Evolutionary conservation across 495 filamentous ascomycete genomes (phyloP).

Genomic region (Letharia lupina): DNA sequence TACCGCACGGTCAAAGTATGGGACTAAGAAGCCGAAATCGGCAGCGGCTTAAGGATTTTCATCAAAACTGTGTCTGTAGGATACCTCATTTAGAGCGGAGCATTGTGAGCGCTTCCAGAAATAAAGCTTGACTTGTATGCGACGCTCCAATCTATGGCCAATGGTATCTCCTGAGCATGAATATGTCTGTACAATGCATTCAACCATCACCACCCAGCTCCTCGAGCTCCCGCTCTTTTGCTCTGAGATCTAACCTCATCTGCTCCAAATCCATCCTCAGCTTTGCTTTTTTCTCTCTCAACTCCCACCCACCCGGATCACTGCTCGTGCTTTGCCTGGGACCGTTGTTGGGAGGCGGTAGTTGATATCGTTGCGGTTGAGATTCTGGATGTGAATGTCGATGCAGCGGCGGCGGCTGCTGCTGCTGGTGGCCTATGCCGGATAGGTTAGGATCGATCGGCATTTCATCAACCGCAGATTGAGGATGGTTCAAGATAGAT

Average conservation of each 20-base stretch:
- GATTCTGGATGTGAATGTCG: conserved; percentile 29
- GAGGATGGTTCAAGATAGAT: conserved; percentile 64
- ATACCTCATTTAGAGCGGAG: background rate
- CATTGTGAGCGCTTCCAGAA: background rate
- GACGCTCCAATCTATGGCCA: conserved; percentile 5
- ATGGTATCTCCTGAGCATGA: conserved; percentile 5
- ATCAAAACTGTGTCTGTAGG: background rate
- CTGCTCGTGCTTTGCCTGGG: conserved; percentile 37
- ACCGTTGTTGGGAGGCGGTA: conserved; percentile 26
- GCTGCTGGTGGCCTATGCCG: conserved; percentile 30
- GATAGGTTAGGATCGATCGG: conserved; percentile 43
- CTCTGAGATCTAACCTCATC: conserved; percentile 65
- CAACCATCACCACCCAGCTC: conserved; percentile 40
- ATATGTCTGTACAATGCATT: background rate
- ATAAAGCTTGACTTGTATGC: background rate
- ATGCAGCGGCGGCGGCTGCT: conserved; percentile 30
- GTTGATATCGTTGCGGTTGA: conserved; percentile 27
- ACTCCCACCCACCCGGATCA: conserved; percentile 35
- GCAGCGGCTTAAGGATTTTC: background rate
- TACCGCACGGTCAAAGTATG: conserved; percentile 87
- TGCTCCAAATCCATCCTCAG: conserved; percentile 66
- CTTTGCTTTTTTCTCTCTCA: conserved; percentile 54
- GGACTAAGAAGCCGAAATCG: conserved; percentile 92
- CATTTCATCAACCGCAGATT: conserved; percentile 35
- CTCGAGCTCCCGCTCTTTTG: conserved; percentile 72